phyloP scores from a whole-genome alignment of 345 rosid genomes.

The Brassica napus region Da-Ae NC_063450.1:51945001-51945500 shows the following conservation, averaged over 20 bases:
- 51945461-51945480: not conserved
- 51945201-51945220: not conserved
- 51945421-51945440: not conserved
- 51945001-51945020: not conserved
- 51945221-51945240: not conserved
- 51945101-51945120: slow-evolving; percentile 31
- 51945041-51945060: slow-evolving; percentile 25
- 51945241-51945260: slow-evolving; percentile 23
- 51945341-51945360: not conserved
- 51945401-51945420: not conserved
- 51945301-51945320: not conserved
- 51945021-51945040: not conserved
- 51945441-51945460: not conserved
- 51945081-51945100: slow-evolving; percentile 31
- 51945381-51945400: not conserved
- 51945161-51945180: slow-evolving; percentile 14
- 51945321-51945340: not conserved
- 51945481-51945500: not conserved
- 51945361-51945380: not conserved
- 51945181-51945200: not conserved
- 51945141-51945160: slow-evolving; percentile 8
- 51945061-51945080: slow-evolving; percentile 11
- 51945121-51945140: slow-evolving; percentile 41
- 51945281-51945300: slow-evolving; percentile 10
- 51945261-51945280: not conserved